Evolutionary conservation across 1,139 yeast genomes (phyloP).

Genomic region (Protomyces macrosporus): DNA sequence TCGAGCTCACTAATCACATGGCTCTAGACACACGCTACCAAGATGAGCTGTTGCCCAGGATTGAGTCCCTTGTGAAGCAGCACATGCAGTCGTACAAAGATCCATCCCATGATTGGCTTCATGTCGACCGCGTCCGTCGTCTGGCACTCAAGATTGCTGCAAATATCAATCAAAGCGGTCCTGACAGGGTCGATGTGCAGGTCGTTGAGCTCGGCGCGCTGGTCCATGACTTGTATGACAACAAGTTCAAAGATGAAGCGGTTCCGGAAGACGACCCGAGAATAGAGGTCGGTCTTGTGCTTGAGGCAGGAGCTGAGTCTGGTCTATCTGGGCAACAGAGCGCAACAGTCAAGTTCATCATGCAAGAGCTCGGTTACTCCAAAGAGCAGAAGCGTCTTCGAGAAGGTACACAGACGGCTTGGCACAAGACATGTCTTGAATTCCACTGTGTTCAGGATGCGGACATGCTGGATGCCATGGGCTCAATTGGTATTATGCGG

Average conservation of each 20-base stretch:
- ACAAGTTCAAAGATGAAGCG: constrained; percentile 36
- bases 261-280: constrained; percentile 26
- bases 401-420: constrained; percentile 36
- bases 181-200: constrained; percentile 31
- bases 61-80: background rate
- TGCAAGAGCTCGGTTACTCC: constrained; percentile 37
- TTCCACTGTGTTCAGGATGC: constrained; percentile 42
- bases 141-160: constrained; percentile 9
- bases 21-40: too few species aligned
- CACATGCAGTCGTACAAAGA: constrained; percentile 2
- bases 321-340: constrained; percentile 29
- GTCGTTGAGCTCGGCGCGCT: constrained; percentile 41
- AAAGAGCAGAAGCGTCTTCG: constrained; percentile 32
- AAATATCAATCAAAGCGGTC: background rate
- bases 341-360: constrained; percentile 34
- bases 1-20: too few species aligned
- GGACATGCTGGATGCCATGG: constrained; percentile 42
- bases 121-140: constrained; percentile 7
- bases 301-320: constrained; percentile 31
- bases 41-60: too few species aligned
- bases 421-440: constrained; percentile 37
- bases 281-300: constrained; percentile 15
- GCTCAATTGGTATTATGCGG: constrained; percentile 40
- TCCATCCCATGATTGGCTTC: constrained; percentile 16
- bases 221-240: constrained; percentile 41